Evolutionary conservation across 176 grass and related monocot species (phyloP), one percentile per base, ranked within the genome.

Genomic region (Tillandsia leiboldiana): DNA sequence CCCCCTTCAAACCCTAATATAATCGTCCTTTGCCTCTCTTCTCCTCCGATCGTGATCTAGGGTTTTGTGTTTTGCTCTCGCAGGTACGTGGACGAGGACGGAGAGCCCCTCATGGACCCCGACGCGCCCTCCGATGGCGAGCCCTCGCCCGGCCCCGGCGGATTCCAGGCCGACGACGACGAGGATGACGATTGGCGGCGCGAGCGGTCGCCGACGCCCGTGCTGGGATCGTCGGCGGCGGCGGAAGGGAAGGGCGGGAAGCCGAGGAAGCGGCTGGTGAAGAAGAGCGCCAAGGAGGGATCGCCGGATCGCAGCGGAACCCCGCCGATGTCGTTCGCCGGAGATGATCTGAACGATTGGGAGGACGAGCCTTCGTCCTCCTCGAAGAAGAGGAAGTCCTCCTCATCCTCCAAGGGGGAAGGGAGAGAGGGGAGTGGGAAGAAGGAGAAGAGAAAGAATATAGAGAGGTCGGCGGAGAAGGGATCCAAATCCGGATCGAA

Each of bases 11-110:
- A 18, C 48, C 9, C 42, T 51, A 42, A 1, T 42, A 42, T 42
- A 4, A 2, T 53, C 65, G 11, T 57, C 49, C 12, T 27, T 28
- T 7, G 20, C 3, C 48, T 67, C 12, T 52, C 15, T 67, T 13
- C 24, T 68, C 11, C 10, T 49, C 12, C 7, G 22, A 61, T 69
- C 67, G n/a, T 18, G 22, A 61, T 69, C 67, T 69, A 77, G 65
- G 65, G 75, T 62, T 77, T 62, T 9, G 11, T 26, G 67, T 29
- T 67, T 70, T 52, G 10, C 52, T 12, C 48, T 17, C 14, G 50
- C 86, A 97, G 89, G 9, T 90, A 83, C 65, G 73, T 77, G 69
- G 89, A 97, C 63, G 94, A 97, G 50, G 89, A 97, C 28, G 94
- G 94, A 12, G 94, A 90, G 77, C 73, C 82, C 28, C 72, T 90